A percentile compares a stretch with the other conserved stretches of the same genome.
phyloP scores from a whole-genome alignment of 208 protist species.

The Strigomonas galati region DNA sequence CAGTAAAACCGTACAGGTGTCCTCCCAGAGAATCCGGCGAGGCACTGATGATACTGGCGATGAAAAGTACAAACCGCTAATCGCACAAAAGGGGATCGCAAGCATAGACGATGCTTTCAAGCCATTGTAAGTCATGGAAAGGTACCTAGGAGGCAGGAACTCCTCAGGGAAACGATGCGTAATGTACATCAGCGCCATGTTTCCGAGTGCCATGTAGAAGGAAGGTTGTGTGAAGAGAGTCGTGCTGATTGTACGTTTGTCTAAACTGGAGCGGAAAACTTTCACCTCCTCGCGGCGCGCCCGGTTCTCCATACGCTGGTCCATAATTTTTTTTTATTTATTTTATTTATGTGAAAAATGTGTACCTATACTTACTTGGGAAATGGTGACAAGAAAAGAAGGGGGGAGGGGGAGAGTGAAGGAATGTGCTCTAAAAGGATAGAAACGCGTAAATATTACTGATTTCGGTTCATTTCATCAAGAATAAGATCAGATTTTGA shows the following conservation, averaged over 20 bases:
- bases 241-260: conserved; percentile 60
- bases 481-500: background rate
- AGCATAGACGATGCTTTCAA: conserved; percentile 66
- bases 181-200: conserved; percentile 70
- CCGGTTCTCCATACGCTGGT: background rate
- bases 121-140: conserved; percentile 81
- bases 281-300: conserved; percentile 50
- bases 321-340: background rate
- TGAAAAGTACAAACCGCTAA: conserved; percentile 64
- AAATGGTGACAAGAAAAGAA: background rate
- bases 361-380: no score
- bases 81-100: conserved; percentile 74
- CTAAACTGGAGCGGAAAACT: conserved; percentile 77
- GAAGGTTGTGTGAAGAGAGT: conserved; percentile 78
- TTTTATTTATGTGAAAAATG: background rate
- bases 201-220: conserved; percentile 76
- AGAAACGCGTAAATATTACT: background rate
- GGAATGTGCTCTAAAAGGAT: background rate
- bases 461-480: background rate
- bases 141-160: conserved; percentile 64
- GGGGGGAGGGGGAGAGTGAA: background rate
- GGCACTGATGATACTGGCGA: conserved; percentile 64
- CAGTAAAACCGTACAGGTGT: conserved; percentile 62
- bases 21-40: conserved; percentile 52
- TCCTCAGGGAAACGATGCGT: conserved; percentile 81